phyloP scores from a whole-genome alignment of 495 filamentous ascomycete species.

The Penicillium psychrofluorescens region DNA sequence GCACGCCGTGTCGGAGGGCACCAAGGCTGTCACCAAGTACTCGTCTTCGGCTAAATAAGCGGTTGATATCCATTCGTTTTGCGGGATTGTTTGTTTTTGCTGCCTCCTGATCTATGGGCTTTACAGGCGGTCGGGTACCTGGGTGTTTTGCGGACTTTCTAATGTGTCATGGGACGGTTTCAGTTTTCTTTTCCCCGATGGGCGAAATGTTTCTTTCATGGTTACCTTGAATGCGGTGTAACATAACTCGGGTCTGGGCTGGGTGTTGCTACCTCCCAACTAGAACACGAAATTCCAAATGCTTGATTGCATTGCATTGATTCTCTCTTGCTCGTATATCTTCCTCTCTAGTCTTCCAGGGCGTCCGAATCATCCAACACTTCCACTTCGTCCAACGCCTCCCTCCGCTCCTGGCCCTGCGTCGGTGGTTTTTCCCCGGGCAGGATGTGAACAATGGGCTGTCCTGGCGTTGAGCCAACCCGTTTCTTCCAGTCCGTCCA shows the following conservation, averaged over 20 bases:
- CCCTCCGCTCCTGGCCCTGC: slow-evolving; percentile 49
- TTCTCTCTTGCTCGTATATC: background rate
- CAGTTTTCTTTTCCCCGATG: slow-evolving; percentile 50
- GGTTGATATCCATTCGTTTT: slow-evolving; percentile 34
- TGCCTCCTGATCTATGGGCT: slow-evolving; percentile 50
- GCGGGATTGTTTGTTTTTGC: slow-evolving; percentile 42
- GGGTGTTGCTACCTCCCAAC: slow-evolving; percentile 29
- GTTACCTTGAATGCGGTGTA: slow-evolving; percentile 65
- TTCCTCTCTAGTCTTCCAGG: slow-evolving; percentile 11
- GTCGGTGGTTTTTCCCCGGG: slow-evolving; percentile 54
- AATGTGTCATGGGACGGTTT: slow-evolving; percentile 89
- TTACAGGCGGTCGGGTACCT: slow-evolving; percentile 53
- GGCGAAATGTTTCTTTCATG: slow-evolving; percentile 66
- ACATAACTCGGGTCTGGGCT: slow-evolving; percentile 58
- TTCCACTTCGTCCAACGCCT: slow-evolving; percentile 86
- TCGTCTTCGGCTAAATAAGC: slow-evolving; percentile 98
- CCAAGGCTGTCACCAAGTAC: slow-evolving; percentile 99
- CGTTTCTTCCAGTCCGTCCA: slow-evolving; percentile 74
- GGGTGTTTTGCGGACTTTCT: slow-evolving; percentile 66
- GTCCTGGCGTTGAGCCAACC: slow-evolving; percentile 63
- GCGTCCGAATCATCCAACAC: slow-evolving; percentile 67
- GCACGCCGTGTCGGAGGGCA: slow-evolving; percentile 98
- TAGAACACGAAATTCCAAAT: slow-evolving; percentile 46
- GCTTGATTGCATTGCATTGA: slow-evolving; percentile 42
- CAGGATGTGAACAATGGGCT: slow-evolving; percentile 72